phyloP scores from a whole-genome alignment of 2,329 filamentous ascomycete genomes.

The Exophiala bonariae region DNA sequence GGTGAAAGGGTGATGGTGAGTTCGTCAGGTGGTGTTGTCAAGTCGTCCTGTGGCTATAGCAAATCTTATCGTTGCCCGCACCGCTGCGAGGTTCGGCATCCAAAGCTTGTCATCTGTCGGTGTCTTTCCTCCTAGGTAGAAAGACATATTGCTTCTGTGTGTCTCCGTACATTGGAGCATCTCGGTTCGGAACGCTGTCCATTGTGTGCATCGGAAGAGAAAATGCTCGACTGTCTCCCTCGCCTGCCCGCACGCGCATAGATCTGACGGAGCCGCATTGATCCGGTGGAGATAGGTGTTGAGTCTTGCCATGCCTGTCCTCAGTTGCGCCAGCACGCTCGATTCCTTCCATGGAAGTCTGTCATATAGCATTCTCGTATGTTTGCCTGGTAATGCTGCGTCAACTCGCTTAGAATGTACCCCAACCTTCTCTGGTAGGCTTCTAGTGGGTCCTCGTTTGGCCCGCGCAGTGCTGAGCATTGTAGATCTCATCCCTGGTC shows the following conservation, averaged over 20 bases:
- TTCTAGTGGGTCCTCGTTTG: conserved; percentile 21
- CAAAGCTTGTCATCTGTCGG: conserved; percentile 26
- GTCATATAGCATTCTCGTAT: conserved; percentile 28
- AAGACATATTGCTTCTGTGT: conserved; percentile 30
- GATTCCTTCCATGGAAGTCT: conserved; percentile 30
- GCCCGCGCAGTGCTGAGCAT: conserved; percentile 29
- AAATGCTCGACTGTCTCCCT: conserved; percentile 33
- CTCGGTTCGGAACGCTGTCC: conserved; percentile 27
- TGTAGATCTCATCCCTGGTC: conserved; percentile 29
- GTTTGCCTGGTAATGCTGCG: conserved; percentile 31
- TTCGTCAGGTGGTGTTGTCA: conserved; percentile 14
- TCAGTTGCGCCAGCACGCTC: conserved; percentile 32
- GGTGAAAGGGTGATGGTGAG: conserved; percentile 24
- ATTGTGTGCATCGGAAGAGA: conserved; percentile 31
- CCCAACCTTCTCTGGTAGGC: conserved; percentile 27
- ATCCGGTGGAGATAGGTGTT: conserved; percentile 30
- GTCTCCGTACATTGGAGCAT: conserved; percentile 29
- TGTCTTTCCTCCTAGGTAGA: conserved; percentile 31
- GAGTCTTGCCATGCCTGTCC: conserved; percentile 33
- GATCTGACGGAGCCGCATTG: conserved; percentile 16
- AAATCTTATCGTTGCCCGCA: conserved; percentile 33
- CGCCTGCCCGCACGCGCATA: conserved; percentile 25
- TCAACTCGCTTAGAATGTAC: conserved; percentile 25
- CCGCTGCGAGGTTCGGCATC: conserved; percentile 32
- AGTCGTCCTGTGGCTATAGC: conserved; percentile 31